A percentile compares a stretch with the other conserved stretches of the same genome.
Conservation (phyloP, 352 stramenopile genomes). For the Phytophthora lateralis region DNA sequence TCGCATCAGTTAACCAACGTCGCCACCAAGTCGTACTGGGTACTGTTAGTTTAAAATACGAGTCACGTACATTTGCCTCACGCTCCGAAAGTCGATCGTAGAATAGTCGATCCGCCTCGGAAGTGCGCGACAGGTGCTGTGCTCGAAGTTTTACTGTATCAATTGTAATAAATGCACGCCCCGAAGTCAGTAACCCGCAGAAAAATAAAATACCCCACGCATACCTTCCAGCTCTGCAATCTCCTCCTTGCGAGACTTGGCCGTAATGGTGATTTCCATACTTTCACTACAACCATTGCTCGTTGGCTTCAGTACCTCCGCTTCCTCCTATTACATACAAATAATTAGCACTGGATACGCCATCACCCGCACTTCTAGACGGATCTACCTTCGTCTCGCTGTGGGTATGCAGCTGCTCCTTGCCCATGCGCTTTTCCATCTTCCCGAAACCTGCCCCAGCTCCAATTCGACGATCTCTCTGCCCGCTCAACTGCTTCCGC, state of each 20-base stretch:
- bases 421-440: constrained; percentile 10
- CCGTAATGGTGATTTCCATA: not conserved
- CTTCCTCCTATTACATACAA: constrained; percentile 10
- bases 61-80: constrained; percentile 44
- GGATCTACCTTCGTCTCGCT: constrained; percentile 18
- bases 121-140: constrained; percentile 45
- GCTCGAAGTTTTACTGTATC: constrained; percentile 41
- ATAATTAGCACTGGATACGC: not conserved
- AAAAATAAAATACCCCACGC: not conserved
- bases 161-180: not conserved
- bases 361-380: not conserved
- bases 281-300: constrained; percentile 9
- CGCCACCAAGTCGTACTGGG: not conserved
- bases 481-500: constrained; percentile 33
- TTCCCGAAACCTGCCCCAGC: not conserved
- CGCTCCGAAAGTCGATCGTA: constrained; percentile 49
- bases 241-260: constrained; percentile 40
- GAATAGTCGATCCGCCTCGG: constrained; percentile 44
- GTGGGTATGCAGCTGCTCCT: constrained; percentile 2
- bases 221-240: constrained; percentile 58
- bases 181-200: too few species aligned
- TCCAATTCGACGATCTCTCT: constrained; percentile 10
- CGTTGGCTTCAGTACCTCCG: not conserved
- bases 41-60: not conserved
- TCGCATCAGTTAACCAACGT: not conserved